A percentile compares a stretch with the other conserved stretches of the same genome.
These are phyloP conservation scores for Notholithocarpus densiflorus DNA, from an alignment of 306 rosid species.

Conservation along the genomic window DNA sequence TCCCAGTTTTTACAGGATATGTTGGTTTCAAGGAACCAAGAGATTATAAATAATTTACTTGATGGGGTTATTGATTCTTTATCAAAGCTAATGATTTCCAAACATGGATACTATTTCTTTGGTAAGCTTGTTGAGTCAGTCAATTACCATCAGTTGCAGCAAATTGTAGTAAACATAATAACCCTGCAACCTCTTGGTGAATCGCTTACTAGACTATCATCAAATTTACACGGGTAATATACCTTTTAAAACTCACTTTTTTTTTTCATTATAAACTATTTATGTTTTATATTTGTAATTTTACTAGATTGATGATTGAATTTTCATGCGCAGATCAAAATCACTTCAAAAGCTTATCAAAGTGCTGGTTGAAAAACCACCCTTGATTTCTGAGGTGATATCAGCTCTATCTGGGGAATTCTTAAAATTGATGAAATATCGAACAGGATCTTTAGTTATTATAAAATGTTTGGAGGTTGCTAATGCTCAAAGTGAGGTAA, in stretches of 20 bases:
- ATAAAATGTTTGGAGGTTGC: constrained; percentile 11
- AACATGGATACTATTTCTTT: constrained; percentile 6
- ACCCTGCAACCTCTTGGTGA: neutral
- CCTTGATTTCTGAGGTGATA: neutral
- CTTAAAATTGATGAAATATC: constrained; percentile 3
- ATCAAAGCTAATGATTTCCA: constrained; percentile 7
- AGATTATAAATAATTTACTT: neutral
- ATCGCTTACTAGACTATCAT: neutral
- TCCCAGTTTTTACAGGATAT: neutral
- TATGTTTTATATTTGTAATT: no score
- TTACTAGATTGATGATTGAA: no score
- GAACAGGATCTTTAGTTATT: constrained; percentile 2
- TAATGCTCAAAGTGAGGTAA: constrained; percentile 17
- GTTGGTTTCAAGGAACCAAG: neutral
- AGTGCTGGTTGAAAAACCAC: constrained; percentile 9
- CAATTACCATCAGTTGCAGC: neutral
- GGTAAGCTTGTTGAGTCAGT: constrained; percentile 11
- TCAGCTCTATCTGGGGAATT: neutral
- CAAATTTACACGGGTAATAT: neutral
- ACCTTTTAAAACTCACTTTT: neutral
- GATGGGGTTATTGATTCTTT: neutral
- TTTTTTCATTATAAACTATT: neutral
- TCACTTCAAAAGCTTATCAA: constrained; percentile 19
- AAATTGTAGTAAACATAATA: constrained; percentile 4
- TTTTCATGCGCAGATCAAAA: constrained; percentile 9